Base-by-base conservation (phyloP, 345 rosid genomes). In the Populus davidiana region DNA sequence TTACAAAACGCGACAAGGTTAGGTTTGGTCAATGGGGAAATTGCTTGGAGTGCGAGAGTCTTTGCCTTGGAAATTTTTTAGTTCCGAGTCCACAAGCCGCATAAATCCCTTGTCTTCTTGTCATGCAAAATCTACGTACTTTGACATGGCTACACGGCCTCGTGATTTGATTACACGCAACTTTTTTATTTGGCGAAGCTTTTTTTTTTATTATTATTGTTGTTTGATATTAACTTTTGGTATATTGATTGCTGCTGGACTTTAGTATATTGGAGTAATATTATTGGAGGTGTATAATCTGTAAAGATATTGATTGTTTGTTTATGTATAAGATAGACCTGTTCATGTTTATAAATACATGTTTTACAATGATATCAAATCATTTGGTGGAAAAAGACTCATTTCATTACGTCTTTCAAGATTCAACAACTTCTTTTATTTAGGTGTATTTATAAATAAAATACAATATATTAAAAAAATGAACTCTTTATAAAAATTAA, bases 331-430 rank as follows among this genome's bases (percentile, higher is more conserved):
- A 33, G 36, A 33, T 33, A 3, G 36, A 4, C 36, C 5, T 33
- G 39, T 38, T 7, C 39, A 38, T 5, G 39, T 38, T 38, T 35
- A 35, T 35, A 35, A 35, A 35, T 35, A 35, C 38, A 2, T 31
- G 38, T 35, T 35, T 4, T 38, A 38, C 39, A 38, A 38, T 6
- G 39, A 6, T 6, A 38, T 38, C 8, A 38, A 7, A 38, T 33
- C 36, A 33, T 6, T 38, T 38, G 36, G 5, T 33, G 36, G 36
- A 0, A 33, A 33, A 5, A 33, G 1, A 33, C 0, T 33, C 36
- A 0, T 33, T 33, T 33, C 0, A 0, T 33, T 33, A 5, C 5
- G 1, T 0, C 36, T 33, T 33, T 33, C 5, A 33, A 5, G 1
- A 38, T 38, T 6, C 1, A 38, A 38, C 1, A 0, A 7, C 0